Base-by-base conservation (phyloP, 139 green algal species). In the Closterium sp. region DNA sequence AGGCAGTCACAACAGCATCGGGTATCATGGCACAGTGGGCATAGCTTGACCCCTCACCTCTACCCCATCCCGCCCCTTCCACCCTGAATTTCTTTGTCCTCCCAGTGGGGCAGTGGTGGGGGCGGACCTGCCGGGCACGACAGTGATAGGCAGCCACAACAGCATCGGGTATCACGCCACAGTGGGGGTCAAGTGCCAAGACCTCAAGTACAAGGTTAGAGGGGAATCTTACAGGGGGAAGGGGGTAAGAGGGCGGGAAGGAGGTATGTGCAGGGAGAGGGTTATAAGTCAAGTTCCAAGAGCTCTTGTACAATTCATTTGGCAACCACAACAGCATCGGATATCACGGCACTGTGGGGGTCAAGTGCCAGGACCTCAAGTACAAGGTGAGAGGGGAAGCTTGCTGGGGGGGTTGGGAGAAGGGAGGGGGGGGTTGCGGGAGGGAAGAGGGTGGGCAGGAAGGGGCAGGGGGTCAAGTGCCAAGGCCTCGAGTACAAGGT, bases 321-420 rank as follows among this genome's bases (percentile, higher is more conserved):
- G 92, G 93, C 33, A 34, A 85, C 28, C 7, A 90, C 38, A 95
- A 95, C 85, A 91, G 23, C 87, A 94, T 95, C 85, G 93, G 93
- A n/a, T 23, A 91, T 30, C 88, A 95, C 34, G 92, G 92, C 16
- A 69, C 94, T 8, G 93, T 95, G 9, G 92, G 93, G 36, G 33
- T 92, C 35, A 66, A 38, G 34, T 95, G 93, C 31, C 93, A 95
- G 64, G 93, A 95, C 84, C 35, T 95, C 28, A 95, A 95, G 84
- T 95, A 95, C 76, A 92, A 94, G 85, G 91, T 90, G 31, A 5
- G 43, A 1, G 25, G 25, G 55, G 43, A 66, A 4, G 36, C 36
- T 55, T 6, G 36, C 43, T n/a, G n/a, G n/a, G n/a, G n/a, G n/a
- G n/a, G n/a, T n/a, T n/a, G n/a, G n/a, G n/a, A n/a, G n/a, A n/a